Conservation (phyloP, 495 filamentous ascomycete species). For the Hypoxylon subgilvum region DNA sequence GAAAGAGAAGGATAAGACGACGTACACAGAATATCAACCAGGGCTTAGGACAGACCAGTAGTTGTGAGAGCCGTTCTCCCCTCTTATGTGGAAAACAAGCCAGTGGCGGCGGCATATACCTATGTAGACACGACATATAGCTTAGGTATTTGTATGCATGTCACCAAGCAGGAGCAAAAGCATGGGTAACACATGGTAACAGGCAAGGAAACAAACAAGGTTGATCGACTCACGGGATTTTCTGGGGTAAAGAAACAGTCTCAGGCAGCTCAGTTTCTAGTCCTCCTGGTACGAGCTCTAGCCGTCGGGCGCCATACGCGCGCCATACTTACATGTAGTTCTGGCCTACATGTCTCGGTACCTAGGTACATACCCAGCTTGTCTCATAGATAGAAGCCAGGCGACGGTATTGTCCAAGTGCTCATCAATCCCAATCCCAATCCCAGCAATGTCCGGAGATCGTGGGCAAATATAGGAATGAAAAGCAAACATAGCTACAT, state of each 20-base stretch:
- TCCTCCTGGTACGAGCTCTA: no score
- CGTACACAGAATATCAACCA: not conserved
- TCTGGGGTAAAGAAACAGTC: conserved; percentile 24
- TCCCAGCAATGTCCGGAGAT: not conserved
- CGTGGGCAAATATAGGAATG: not conserved
- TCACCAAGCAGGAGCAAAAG: conserved; percentile 29
- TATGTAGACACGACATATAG: not conserved
- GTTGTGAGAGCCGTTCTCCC: not conserved
- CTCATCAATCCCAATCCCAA: not conserved
- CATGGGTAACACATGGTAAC: conserved; percentile 46
- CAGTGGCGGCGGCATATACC: conserved; percentile 17
- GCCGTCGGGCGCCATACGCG: no score
- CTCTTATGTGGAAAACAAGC: conserved; percentile 17
- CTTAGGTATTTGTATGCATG: conserved; percentile 31
- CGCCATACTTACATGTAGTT: no score
- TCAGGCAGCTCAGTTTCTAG: not conserved
- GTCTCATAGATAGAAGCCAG: no score
- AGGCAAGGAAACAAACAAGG: conserved; percentile 32
- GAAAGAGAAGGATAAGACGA: no score
- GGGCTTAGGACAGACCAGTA: not conserved
- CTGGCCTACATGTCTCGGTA: no score
- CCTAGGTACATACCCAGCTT: no score
- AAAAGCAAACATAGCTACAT: conserved; percentile 4
- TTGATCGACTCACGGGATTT: conserved; percentile 16
- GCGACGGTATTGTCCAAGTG: not conserved